These are phyloP conservation scores for Yamadazyma tumulicola DNA, from an alignment of 805 yeast genomes.

Conservation along the genomic window DNA sequence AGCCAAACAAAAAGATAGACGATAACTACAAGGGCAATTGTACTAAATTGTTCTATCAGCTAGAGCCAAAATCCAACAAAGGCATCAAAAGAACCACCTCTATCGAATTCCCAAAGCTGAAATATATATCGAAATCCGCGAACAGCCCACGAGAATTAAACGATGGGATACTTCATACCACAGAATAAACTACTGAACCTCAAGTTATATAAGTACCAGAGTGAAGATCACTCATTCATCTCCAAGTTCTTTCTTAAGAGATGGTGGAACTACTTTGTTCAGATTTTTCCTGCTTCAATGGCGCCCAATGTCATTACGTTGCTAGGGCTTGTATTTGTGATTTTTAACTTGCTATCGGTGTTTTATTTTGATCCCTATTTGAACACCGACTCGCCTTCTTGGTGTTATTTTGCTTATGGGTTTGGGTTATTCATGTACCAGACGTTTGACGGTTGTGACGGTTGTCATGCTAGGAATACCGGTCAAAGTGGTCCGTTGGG, in stretches of 20 bases:
- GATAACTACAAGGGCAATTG: no score
- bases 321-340: constrained; percentile 69
- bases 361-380: constrained; percentile 72
- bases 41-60: no score
- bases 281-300: constrained; percentile 77
- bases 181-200: constrained; percentile 46
- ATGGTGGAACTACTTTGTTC: constrained; percentile 74
- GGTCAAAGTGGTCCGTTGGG: constrained; percentile 96
- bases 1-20: no score
- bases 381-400: constrained; percentile 57
- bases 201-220: constrained; percentile 60
- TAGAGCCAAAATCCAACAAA: no score
- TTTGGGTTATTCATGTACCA: constrained; percentile 85
- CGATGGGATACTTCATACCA: constrained; percentile 73
- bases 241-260: constrained; percentile 75
- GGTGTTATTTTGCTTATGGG: constrained; percentile 78
- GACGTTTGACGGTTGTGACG: constrained; percentile 95
- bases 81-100: no score
- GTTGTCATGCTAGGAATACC: constrained; percentile 90
- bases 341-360: constrained; percentile 60
- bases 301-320: constrained; percentile 92
- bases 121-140: no score
- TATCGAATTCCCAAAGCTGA: no score
- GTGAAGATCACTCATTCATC: constrained; percentile 77
- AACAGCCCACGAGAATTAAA: no score